phyloP scores from a whole-genome alignment of 805 yeast species.

The Tetrapisispora iriomotensis region DNA sequence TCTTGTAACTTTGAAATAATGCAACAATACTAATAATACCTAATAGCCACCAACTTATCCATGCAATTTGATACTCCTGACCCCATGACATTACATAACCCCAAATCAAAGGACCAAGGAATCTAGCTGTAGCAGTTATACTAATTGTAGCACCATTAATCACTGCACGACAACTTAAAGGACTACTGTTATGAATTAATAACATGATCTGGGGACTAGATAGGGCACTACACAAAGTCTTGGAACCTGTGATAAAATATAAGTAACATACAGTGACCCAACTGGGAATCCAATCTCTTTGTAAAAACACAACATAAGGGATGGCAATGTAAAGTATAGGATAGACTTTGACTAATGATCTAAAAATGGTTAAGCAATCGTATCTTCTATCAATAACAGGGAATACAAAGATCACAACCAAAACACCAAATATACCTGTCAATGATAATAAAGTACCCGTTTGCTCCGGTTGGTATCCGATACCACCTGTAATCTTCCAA shows the following conservation, averaged over 20 bases:
- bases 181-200: slow-evolving; percentile 45
- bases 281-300: slow-evolving; percentile 26
- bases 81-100: slow-evolving; percentile 38
- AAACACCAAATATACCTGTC: slow-evolving; percentile 45
- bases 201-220: slow-evolving; percentile 45
- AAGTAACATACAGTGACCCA: slow-evolving; percentile 17
- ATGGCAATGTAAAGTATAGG: slow-evolving; percentile 37
- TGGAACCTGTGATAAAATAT: slow-evolving; percentile 28
- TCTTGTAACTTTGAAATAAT: slow-evolving; percentile 23
- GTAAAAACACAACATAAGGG: slow-evolving; percentile 41
- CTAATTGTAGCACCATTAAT: slow-evolving; percentile 51
- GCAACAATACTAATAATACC: slow-evolving; percentile 22
- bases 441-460: slow-evolving; percentile 44
- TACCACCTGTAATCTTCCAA: slow-evolving; percentile 41
- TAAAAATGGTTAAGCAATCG: slow-evolving; percentile 37
- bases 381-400: slow-evolving; percentile 42
- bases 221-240: slow-evolving; percentile 36
- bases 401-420: slow-evolving; percentile 40
- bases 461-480: slow-evolving; percentile 37
- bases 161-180: slow-evolving; percentile 45
- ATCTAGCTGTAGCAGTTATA: slow-evolving; percentile 45
- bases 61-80: slow-evolving; percentile 22
- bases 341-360: slow-evolving; percentile 32
- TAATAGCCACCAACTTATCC: slow-evolving; percentile 30
- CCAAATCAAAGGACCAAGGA: slow-evolving; percentile 48